Percentiles rank a stretch among this genome's conserved stretches.
Evolutionary conservation across 306 rosid genomes (phyloP).

Genomic region (Cucurbita maxima): DNA sequence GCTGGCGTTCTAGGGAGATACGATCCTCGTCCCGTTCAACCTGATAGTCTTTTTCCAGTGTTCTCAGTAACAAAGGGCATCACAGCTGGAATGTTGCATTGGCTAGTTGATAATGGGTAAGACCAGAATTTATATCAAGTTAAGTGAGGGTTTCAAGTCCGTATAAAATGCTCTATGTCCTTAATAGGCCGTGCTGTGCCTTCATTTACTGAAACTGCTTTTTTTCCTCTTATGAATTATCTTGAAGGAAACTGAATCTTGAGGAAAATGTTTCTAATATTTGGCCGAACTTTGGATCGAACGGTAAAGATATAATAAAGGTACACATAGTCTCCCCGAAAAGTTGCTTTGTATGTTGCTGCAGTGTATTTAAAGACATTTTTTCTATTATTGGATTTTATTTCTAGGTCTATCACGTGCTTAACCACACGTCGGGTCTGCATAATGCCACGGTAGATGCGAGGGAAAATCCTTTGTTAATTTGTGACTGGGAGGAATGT

Average conservation of each 20-base stretch:
- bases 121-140: slow-evolving; percentile 1
- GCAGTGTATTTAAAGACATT: background rate
- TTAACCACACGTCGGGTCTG: slow-evolving; percentile 94
- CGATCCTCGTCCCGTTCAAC: slow-evolving; percentile 98
- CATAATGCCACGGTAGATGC: slow-evolving; percentile 64
- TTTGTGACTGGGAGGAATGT: slow-evolving; percentile 85
- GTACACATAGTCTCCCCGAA: slow-evolving; percentile 15
- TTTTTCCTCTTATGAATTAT: background rate
- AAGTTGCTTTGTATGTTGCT: background rate
- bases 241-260: slow-evolving; percentile 60
- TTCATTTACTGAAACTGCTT: background rate
- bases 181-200: background rate
- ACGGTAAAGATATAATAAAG: slow-evolving; percentile 67
- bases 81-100: slow-evolving; percentile 91
- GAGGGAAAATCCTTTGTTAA: slow-evolving; percentile 50
- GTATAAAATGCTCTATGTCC: background rate
- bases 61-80: slow-evolving; percentile 90
- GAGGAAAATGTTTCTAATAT: slow-evolving; percentile 66
- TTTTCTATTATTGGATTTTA: background rate
- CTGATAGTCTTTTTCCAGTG: slow-evolving; percentile 86
- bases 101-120: slow-evolving; percentile 90
- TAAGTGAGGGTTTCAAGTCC: background rate
- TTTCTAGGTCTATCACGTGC: slow-evolving; percentile 85
- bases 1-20: slow-evolving; percentile 98
- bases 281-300: slow-evolving; percentile 83